Percentiles rank a stretch among this genome's conserved stretches.
Conservation (phyloP, 2,329 filamentous ascomycete genomes). For the Didymella glomerata region DNA sequence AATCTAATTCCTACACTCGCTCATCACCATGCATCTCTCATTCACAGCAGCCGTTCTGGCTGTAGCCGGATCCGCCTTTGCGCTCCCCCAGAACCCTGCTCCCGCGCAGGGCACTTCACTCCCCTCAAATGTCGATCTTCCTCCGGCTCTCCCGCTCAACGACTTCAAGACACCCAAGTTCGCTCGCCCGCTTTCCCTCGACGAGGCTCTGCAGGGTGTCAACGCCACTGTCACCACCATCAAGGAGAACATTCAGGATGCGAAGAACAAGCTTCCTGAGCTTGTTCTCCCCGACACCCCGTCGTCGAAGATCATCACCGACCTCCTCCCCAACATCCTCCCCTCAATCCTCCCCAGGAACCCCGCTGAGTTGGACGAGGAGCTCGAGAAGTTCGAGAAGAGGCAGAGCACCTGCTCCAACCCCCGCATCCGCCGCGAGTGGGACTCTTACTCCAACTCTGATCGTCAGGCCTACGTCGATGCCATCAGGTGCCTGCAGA, state of each 20-base stretch:
- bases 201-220: conserved; percentile 20
- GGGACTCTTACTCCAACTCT: conserved; percentile 39
- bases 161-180: conserved; percentile 27
- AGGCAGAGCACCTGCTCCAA: conserved; percentile 37
- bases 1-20: conserved; percentile 20
- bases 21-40: conserved; percentile 21
- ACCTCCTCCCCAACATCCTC: conserved; percentile 13
- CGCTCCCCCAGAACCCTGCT: conserved; percentile 23
- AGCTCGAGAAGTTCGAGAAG: conserved; percentile 25
- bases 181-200: conserved; percentile 24
- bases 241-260: conserved; percentile 20
- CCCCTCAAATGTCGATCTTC: conserved; percentile 6
- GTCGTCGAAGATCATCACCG: conserved; percentile 13
- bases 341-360: conserved; percentile 6
- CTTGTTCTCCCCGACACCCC: conserved; percentile 15
- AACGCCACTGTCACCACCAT: conserved; percentile 32
- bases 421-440: conserved; percentile 43
- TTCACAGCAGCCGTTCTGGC: conserved; percentile 22
- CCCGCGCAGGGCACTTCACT: conserved; percentile 19
- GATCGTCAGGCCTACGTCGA: conserved; percentile 39
- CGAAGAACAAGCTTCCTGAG: conserved; percentile 22
- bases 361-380: conserved; percentile 16
- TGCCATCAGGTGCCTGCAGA: conserved; percentile 43
- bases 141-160: conserved; percentile 18
- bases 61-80: conserved; percentile 20